Evolutionary conservation across 2,329 filamentous ascomycete genomes (phyloP).

Genomic region (Aspergillus sp.): DNA sequence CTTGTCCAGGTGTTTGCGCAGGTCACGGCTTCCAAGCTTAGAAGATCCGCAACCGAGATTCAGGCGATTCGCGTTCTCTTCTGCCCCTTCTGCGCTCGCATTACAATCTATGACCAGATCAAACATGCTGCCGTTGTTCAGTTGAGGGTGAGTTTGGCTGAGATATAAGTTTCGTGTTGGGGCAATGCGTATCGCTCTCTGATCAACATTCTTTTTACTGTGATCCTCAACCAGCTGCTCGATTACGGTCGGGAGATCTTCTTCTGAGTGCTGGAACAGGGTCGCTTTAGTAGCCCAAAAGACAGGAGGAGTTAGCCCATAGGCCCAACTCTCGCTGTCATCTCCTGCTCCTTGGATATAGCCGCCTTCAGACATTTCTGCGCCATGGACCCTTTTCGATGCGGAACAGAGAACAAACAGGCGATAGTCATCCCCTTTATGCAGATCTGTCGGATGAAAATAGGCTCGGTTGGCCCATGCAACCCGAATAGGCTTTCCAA

Average conservation of each 20-base stretch:
- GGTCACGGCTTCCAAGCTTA: conserved; percentile 78
- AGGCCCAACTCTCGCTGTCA: conserved; percentile 90
- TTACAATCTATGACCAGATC: conserved; percentile 47
- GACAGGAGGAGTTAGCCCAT: conserved; percentile 71
- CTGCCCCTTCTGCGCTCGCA: conserved; percentile 33
- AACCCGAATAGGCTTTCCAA: conserved; percentile 73
- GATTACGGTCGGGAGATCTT: conserved; percentile 60
- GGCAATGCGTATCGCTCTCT: conserved; percentile 35
- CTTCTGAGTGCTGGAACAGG: conserved; percentile 66
- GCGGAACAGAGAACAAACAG: conserved; percentile 84
- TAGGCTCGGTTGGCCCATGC: conserved; percentile 77
- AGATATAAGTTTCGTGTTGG: conserved; percentile 43
- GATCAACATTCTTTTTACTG: conserved; percentile 19
- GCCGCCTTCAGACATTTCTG: conserved; percentile 68
- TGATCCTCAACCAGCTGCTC: conserved; percentile 41
- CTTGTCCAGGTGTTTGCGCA: conserved; percentile 69
- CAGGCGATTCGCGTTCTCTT: conserved; percentile 43
- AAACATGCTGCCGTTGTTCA: conserved; percentile 47
- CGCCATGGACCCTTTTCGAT: conserved; percentile 69
- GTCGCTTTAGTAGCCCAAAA: conserved; percentile 73
- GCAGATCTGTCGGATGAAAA: conserved; percentile 49
- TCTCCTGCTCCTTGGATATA: conserved; percentile 96
- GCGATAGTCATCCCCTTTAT: conserved; percentile 58
- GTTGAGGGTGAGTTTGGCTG: conserved; percentile 26
- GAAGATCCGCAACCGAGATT: conserved; percentile 67